Base-by-base conservation (phyloP, 2,329 filamentous ascomycete genomes). In the Ambrosiella beaveri region DNA sequence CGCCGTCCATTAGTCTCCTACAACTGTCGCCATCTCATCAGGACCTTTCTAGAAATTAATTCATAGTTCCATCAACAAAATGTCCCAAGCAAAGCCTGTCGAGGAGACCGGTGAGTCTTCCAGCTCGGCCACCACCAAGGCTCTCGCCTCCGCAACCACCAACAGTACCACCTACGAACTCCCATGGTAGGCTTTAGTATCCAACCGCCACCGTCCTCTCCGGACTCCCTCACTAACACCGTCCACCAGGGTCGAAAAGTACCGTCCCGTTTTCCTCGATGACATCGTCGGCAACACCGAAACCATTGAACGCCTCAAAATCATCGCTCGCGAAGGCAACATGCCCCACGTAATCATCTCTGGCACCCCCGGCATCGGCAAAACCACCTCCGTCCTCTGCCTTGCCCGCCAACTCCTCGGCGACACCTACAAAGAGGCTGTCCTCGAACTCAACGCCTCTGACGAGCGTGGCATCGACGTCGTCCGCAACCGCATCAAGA, bases 311-410 rank as follows among this genome's bases (percentile, higher is more conserved):
- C 86, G 93, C 58, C 75, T 98, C 65, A 97, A 97, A 69, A 97
- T 98, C 66, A 97, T 98, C 65, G 90, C 93, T 52, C 93, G 90
- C 71, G 93, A 97, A 73, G 93, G 93, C 65, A 98, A 98, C 72
- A 96, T 98, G 90, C 93, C 93, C 1, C 93, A 98, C 72, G 82
- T 98, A 66, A 97, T 98, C 71, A 97, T 98, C 66, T 95, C 88
- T n/a, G 93, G 93, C 61, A 97, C 95, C 89, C 93, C 93, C 17
- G 93, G 93, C 67, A 98, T 97, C 66, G 93, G 93, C 70, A 98
- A 98, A 75, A 98, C 93, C 3, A 97, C 93, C 0, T 95, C 89
- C 58, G 84, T 98, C 58, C 75, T 97, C 61, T 97, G 93, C 68
- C 80, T 98, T 52, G 93, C 93, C 15, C 81, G 91, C 61, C 91